phyloP scores from a whole-genome alignment of 257 asterid genomes.

The Capsicum pubescens region DNA sequence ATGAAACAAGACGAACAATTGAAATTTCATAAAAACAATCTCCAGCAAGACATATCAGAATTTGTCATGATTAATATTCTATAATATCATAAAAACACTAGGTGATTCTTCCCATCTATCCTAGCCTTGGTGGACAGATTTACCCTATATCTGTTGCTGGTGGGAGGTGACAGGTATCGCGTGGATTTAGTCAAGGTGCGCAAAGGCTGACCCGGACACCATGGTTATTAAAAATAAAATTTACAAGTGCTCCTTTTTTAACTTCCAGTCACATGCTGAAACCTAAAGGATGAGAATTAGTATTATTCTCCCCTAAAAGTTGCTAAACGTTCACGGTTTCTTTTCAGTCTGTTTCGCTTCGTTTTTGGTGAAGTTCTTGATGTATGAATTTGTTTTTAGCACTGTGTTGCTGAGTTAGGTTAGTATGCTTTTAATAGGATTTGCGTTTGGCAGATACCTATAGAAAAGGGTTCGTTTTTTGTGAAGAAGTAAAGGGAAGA shows the following conservation, averaged over 20 bases:
- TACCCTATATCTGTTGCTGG: no score
- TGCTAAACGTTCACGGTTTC: not conserved
- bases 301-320: not conserved
- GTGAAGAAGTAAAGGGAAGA: conserved; percentile 93
- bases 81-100: not conserved
- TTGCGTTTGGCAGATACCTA: conserved; percentile 61
- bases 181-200: no score
- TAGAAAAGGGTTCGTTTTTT: conserved; percentile 73
- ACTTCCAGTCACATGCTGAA: not conserved
- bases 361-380: conserved; percentile 59
- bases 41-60: no score
- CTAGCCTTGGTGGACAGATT: no score
- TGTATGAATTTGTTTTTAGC: not conserved
- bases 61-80: no score
- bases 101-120: no score
- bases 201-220: no score
- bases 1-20: no score
- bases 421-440: conserved; percentile 20
- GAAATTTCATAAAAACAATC: no score
- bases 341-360: not conserved
- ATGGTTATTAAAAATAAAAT: no score
- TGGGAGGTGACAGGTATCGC: no score
- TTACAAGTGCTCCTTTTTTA: not conserved
- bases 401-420: not conserved
- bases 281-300: conserved; percentile 2